These are phyloP conservation scores for Ramularia collo-cygni DNA, from an alignment of 2,329 filamentous ascomycete species.

Conservation along the genomic window DNA sequence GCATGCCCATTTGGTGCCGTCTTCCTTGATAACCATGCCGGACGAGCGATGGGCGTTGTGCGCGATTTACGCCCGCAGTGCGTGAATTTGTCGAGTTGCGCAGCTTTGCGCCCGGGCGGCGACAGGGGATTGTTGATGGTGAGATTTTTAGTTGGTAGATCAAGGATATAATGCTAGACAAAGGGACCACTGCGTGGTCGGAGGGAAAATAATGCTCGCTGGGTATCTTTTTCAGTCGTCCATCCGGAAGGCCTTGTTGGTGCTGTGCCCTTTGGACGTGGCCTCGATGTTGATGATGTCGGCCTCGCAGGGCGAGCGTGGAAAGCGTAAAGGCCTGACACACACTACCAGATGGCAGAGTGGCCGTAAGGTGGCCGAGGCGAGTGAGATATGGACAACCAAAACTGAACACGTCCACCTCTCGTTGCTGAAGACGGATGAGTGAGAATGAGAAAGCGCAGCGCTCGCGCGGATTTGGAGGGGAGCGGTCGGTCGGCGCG, in stretches of 20 bases:
- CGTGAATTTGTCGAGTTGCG: slow-evolving; percentile 1
- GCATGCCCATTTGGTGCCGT: slow-evolving; percentile 97
- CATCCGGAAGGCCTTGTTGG: slow-evolving; percentile 13
- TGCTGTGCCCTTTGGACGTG: slow-evolving; percentile 3
- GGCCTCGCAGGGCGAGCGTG: not conserved
- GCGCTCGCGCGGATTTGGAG: too few species aligned
- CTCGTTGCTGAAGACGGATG: slow-evolving; percentile 1
- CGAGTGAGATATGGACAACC: slow-evolving; percentile 13
- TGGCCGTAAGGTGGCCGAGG: slow-evolving; percentile 28
- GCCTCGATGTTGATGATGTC: not conserved
- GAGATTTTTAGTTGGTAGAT: not conserved
- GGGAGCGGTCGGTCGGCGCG: too few species aligned
- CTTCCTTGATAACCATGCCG: slow-evolving; percentile 36
- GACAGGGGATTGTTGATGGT: slow-evolving; percentile 2
- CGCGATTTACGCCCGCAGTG: slow-evolving; percentile 9
- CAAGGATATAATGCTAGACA: slow-evolving; percentile 2
- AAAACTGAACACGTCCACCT: slow-evolving; percentile 13
- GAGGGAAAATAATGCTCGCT: slow-evolving; percentile 3
- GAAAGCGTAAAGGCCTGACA: slow-evolving; percentile 25
- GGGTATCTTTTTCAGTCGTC: slow-evolving; percentile 9
- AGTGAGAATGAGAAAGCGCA: not conserved
- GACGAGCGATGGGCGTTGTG: slow-evolving; percentile 9
- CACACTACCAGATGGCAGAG: slow-evolving; percentile 27
- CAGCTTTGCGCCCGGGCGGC: slow-evolving; percentile 3
- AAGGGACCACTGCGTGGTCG: slow-evolving; percentile 1